Evolutionary conservation across 2,329 filamentous ascomycete genomes (phyloP).

Genomic region (Aspergillus sclerotialis): DNA sequence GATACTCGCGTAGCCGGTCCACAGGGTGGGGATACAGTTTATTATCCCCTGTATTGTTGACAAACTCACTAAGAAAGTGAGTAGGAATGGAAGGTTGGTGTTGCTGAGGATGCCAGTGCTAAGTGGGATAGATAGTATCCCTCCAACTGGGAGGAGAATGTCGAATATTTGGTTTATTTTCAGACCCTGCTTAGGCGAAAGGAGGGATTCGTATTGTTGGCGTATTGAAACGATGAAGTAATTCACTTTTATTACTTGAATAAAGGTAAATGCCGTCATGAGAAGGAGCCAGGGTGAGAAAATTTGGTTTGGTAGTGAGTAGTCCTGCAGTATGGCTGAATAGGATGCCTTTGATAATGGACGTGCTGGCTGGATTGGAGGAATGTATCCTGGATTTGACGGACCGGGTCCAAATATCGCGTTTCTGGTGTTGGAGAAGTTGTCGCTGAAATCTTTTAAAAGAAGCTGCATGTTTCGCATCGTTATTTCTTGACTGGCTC

Average conservation of each 20-base stretch:
- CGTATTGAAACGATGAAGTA: constrained; percentile 86
- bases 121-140: constrained; percentile 77
- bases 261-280: constrained; percentile 71
- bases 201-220: constrained; percentile 71
- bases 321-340: constrained; percentile 67
- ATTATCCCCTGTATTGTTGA: constrained; percentile 71
- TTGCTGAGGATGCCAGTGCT: constrained; percentile 75
- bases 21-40: constrained; percentile 65
- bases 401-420: constrained; percentile 33
- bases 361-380: background rate
- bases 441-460: constrained; percentile 48
- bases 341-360: background rate
- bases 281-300: constrained; percentile 75
- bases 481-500: too few relatives aligned
- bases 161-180: constrained; percentile 81
- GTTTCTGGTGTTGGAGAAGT: constrained; percentile 2
- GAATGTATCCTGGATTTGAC: constrained; percentile 12
- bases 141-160: constrained; percentile 73
- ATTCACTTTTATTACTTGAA: constrained; percentile 78
- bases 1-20: constrained; percentile 66
- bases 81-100: constrained; percentile 63
- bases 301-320: constrained; percentile 66
- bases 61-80: constrained; percentile 60
- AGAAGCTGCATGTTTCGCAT: constrained; percentile 62
- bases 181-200: constrained; percentile 57